Conservation (phyloP, 257 asterid genomes). For the Solanum neorickii region DNA sequence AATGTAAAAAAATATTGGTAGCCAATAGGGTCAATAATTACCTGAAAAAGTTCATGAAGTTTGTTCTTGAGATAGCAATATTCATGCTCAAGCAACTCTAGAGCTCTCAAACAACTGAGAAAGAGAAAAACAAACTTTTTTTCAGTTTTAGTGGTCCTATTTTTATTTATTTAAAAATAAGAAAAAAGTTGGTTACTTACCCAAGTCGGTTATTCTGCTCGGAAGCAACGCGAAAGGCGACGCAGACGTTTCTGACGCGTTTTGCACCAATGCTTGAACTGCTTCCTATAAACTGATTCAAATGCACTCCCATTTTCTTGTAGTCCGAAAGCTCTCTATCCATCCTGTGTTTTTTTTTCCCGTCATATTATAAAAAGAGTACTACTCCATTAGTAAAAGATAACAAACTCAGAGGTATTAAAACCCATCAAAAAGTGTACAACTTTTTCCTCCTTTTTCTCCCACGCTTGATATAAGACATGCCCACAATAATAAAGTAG, state of each 20-base stretch:
- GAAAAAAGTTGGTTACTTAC: conserved; percentile 23
- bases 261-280: conserved; percentile 96
- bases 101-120: conserved; percentile 71
- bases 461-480: not conserved
- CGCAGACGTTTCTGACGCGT: conserved; percentile 59
- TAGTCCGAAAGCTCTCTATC: conserved; percentile 67
- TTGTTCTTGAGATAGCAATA: conserved; percentile 89
- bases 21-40: not conserved
- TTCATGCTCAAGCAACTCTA: conserved; percentile 71
- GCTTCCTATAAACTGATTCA: conserved; percentile 88
- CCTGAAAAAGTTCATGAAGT: conserved; percentile 80
- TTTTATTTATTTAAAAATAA: not conserved
- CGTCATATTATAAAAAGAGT: not conserved
- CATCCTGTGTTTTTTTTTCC: conserved; percentile 15
- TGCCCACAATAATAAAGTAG: not conserved
- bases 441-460: not conserved
- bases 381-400: not conserved
- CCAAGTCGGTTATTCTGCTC: conserved; percentile 53
- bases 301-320: conserved; percentile 67
- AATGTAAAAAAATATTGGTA: not conserved
- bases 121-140: not conserved
- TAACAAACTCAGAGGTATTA: not conserved
- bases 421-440: not conserved
- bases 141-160: not conserved
- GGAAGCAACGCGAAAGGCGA: conserved; percentile 77